Base-by-base conservation (phyloP, 208 protist species). In the Giardia duodenalis region DNA sequence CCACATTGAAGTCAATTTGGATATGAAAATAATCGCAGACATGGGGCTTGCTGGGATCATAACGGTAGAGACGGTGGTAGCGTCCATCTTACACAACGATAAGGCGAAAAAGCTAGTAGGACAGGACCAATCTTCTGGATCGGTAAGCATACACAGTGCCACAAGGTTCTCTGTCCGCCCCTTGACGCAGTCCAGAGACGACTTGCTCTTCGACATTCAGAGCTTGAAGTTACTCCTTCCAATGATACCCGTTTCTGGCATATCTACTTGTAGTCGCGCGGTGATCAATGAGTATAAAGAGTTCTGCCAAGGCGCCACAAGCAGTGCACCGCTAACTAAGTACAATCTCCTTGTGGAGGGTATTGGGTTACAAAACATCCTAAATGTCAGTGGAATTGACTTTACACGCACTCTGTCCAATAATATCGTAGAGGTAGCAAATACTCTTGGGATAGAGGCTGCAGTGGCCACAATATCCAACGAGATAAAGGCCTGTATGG, bases 381-480 rank as follows among this genome's bases (percentile, higher is more conserved):
- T 76, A 10, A 30, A 30, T 39, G 30, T 76, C 57, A 76, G 57
- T 76, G 57, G 57, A 30, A 76, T 76, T 30, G 57, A 76, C 30
- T 76, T 76, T 76, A 30, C 57, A 76, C 10, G 19, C 57, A 76
- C 57, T 30, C 10, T 30, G 57, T 39, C 57, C 10, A 76, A 76
- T 76, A 76, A 76, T 30, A 30, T 76, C 57, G 30, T 76, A 10
- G 57, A 76, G 57, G 57, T 76, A 10, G 57, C 57, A 76, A 44
- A 89, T 19, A 44, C 42, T 42, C n/a, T 91, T 43, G 88, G 88
- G 0, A 91, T 91, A 10, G 88, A 91, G n/a, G 88, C 88, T 4
- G 88, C 88, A 1, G 45, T 22, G n/a, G 42, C n/a, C 30, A 19
- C 19, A 1, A 91, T 91, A 43, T 1, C n/a, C 42, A n/a, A 46